Conservation (phyloP, 208 protist species). For the Trypanosoma lewisi region DNA sequence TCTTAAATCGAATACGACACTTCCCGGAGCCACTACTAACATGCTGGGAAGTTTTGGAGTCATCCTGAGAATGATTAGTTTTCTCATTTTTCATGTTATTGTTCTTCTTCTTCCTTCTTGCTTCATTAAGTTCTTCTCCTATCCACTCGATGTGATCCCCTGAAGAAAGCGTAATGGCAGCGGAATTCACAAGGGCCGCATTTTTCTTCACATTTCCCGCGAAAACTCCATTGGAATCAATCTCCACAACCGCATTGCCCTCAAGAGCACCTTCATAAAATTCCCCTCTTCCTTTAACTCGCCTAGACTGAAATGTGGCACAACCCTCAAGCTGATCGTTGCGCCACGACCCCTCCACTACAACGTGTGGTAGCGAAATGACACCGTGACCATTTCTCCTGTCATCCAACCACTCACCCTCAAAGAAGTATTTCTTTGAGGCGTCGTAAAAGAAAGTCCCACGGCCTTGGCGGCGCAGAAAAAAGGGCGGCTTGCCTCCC, state of each 20-base stretch:
- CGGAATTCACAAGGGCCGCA: constrained; percentile 17
- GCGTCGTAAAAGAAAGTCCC: constrained; percentile 43
- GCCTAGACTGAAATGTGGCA: constrained; percentile 34
- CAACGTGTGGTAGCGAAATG: constrained; percentile 41
- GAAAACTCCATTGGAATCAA: constrained; percentile 46
- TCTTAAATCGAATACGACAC: constrained; percentile 51
- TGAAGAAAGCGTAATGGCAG: constrained; percentile 34
- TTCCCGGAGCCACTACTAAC: constrained; percentile 28
- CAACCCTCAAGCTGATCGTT: constrained; percentile 35
- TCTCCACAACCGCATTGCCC: constrained; percentile 45
- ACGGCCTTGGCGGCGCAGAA: constrained; percentile 27
- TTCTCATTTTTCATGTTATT: background rate
- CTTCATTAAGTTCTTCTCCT: background rate
- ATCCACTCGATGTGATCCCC: constrained; percentile 66
- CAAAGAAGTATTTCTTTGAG: constrained; percentile 33
- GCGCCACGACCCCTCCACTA: constrained; percentile 54
- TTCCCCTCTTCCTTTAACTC: constrained; percentile 20
- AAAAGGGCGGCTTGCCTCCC: constrained; percentile 7
- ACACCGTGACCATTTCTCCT: constrained; percentile 43
- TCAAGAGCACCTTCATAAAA: constrained; percentile 15
- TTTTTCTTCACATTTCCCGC: constrained; percentile 32
- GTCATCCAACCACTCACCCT: constrained; percentile 54
- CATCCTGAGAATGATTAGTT: too few relatives aligned
- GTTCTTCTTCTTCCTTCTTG: background rate
- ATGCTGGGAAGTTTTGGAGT: background rate